Evolutionary conservation across 164 flowering plant species (phyloP).

Genomic region (Tetracentron sinense): DNA sequence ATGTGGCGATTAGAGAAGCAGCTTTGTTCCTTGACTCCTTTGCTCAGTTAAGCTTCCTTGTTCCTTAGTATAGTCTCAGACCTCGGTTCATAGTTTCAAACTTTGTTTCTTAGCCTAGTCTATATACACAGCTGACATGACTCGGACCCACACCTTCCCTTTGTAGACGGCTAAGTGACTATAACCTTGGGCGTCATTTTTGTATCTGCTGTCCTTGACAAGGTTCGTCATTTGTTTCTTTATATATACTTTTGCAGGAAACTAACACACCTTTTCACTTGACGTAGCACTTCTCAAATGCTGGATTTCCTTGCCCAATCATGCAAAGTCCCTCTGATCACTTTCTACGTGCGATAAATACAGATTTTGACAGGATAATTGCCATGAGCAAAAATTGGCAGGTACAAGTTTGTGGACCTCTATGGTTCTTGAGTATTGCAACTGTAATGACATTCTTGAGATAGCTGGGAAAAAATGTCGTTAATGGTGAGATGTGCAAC

Average conservation of each 20-base stretch:
- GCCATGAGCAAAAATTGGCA: slow-evolving; percentile 99
- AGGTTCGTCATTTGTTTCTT: too few species aligned
- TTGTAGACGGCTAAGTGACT: too few species aligned
- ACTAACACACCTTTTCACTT: slow-evolving; percentile 14
- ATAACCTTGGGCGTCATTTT: too few species aligned
- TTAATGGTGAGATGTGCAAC: too few species aligned
- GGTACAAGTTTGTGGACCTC: slow-evolving; percentile 38
- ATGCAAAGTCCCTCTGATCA: slow-evolving; percentile 99
- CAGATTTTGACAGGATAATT: slow-evolving; percentile 96
- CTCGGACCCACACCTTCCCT: too few species aligned
- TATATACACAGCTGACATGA: too few species aligned
- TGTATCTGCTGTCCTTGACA: background rate
- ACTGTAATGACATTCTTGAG: background rate
- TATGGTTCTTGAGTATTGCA: background rate
- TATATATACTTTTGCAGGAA: background rate
- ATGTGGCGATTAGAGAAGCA: too few species aligned
- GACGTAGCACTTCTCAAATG: slow-evolving; percentile 96
- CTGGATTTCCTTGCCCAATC: slow-evolving; percentile 99
- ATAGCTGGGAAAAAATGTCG: background rate
- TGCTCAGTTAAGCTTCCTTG: background rate
- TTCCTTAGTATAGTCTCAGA: background rate
- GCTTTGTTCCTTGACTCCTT: background rate
- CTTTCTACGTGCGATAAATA: slow-evolving; percentile 93
- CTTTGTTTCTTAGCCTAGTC: too few species aligned
- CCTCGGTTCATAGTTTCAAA: too few species aligned